Base-by-base conservation (phyloP, 306 rosid genomes). In the Corylus americana region DNA sequence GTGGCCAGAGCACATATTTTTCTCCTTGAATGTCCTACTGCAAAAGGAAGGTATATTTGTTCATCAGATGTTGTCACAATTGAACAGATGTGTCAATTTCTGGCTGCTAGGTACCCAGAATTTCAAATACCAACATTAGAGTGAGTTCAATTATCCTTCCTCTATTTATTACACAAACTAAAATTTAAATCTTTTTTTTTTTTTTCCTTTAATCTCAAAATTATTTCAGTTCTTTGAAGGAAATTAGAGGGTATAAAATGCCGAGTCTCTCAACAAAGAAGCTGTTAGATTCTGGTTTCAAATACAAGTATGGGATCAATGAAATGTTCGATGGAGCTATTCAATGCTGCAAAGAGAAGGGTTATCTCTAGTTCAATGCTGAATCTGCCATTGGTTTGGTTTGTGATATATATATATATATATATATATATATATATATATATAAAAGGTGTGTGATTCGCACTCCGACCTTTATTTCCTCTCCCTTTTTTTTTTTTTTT, bases 1-100 rank as follows among this genome's bases (percentile, higher is more conserved):
- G 79, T 86, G 29, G 89, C 85, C 1, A 83, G 92, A 54, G 87
- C 92, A 63, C 90, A 91, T 22, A 87, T 91, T 18, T 88, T 83
- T 72, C 83, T 88, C 18, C 83, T 91, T 37, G 93, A 91, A 78
- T 79, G 86, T 66, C 81, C 90, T 35, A 76, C 77, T 78, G 88
- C 85, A 3, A 83, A 76, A 22, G 96, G 94, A 29, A 84, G 94
- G 72, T 93, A 86, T 48, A 87, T 76, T 84, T 93, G 97, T 37
- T 88, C 92, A 35, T 77, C 87, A 14, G 75, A 74, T 63, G 17
- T 16, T 48, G 81, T 77, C 7, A 42, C 90, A 8, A 42, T 84
- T 37, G 85, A 84, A 64, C 74, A 74, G 51, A 70, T 78, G 70
- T 54, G 53, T 76, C 64, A 84, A 69, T 63, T 87, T 77, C 67